Evolutionary conservation across 2,329 filamentous ascomycete species (phyloP).

Genomic region (Aspergillus hortae): DNA sequence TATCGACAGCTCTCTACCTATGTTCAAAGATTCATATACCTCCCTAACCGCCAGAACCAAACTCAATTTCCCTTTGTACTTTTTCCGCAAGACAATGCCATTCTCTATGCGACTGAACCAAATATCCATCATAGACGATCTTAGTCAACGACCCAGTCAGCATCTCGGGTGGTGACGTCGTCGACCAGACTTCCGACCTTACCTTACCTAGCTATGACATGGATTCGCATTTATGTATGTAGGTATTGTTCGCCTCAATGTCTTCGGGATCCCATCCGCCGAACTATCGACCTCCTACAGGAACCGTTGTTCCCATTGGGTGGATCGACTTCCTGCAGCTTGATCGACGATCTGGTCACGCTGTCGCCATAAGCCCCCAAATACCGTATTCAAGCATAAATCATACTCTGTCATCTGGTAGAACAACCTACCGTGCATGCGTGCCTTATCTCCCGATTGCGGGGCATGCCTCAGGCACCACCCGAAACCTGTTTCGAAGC

Average conservation of each 20-base stretch:
- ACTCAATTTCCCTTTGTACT: not conserved
- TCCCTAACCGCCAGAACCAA: no score
- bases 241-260: not conserved
- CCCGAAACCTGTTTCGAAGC: conserved; percentile 1
- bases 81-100: not conserved
- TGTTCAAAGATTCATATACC: no score
- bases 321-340: no score
- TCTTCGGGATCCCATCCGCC: not conserved
- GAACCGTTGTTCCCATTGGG: no score
- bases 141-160: not conserved
- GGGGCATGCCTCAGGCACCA: not conserved
- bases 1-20: not conserved
- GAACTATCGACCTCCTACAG: no score
- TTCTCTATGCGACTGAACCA: no score
- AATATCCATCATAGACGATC: no score
- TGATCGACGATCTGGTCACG: no score
- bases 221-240: not conserved
- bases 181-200: conserved; percentile 7
- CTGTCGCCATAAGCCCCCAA: no score
- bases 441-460: not conserved
- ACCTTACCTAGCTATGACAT: not conserved
- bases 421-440: not conserved
- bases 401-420: not conserved
- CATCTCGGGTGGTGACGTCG: conserved; percentile 14
- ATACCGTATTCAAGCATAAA: no score